These are phyloP conservation scores for Neostapfia colusana DNA, from an alignment of 176 grass and related monocot genomes.

Conservation along the genomic window DNA sequence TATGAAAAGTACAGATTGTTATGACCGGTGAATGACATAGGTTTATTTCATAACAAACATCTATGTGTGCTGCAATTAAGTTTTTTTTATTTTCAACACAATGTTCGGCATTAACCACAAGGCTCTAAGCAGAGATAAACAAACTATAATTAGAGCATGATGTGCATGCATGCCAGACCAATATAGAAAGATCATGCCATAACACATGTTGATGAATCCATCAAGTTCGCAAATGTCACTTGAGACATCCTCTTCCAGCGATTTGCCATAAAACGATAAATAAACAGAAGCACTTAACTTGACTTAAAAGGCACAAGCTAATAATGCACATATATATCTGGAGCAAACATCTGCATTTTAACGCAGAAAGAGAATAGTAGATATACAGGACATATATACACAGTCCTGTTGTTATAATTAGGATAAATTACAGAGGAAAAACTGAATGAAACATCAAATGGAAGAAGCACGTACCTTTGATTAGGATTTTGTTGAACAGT, in stretches of 20 bases:
- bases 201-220: not conserved
- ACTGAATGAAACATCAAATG: not conserved
- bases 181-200: not conserved
- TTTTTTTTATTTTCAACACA: not conserved
- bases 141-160: not conserved
- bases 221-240: not conserved
- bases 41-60: not conserved
- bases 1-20: not conserved
- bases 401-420: not conserved
- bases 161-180: not conserved
- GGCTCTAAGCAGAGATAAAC: not conserved
- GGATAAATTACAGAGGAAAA: not conserved
- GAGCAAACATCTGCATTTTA: slow-evolving; percentile 22
- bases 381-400: not conserved
- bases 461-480: slow-evolving; percentile 38
- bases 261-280: not conserved
- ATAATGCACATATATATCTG: slow-evolving; percentile 1
- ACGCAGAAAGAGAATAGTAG: not conserved
- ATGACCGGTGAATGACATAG: not conserved
- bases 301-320: slow-evolving; percentile 3
- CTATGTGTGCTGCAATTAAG: not conserved
- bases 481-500: slow-evolving; percentile 20
- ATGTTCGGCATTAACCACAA: not conserved
- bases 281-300: not conserved
- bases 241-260: not conserved